Evolutionary conservation across 352 stramenopile genomes (phyloP), one percentile per base, ranked within the genome.

Genomic region (Pythium aphanidermatum): DNA sequence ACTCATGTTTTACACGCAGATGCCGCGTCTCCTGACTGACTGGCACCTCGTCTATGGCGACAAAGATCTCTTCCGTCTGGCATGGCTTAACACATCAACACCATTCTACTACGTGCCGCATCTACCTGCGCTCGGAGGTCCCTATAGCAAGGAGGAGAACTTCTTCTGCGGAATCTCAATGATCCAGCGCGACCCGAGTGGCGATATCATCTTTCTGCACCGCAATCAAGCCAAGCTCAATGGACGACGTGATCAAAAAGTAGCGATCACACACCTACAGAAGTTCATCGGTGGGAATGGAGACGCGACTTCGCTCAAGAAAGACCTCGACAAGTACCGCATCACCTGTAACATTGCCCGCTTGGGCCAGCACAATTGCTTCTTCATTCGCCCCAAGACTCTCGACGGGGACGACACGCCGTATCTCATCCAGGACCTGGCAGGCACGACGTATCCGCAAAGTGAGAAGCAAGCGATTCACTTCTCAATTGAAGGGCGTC

Each of bases 131-230:
- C 52, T 86, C 8, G 75, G 63, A 2, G 76, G 76, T 6, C 40
- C 83, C 4, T 83, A 86, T 36, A 49, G 76, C 31, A 34, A 45
- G 24, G 42, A 65, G 0, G 56, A 83, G 31, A 46, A 75, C 29
- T 72, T 79, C 25, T 92, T 92, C 35, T 92, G 81, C 23, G 81
- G 81, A 9, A 50, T 91, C n/a, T 62, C 77, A 11, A 92, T 92
- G 78, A 64, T 88, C 35, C 81, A 92, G 58, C 73, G 65, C 2
- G 81, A 92, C 36, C 72, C 74, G 2, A 54, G 58, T 4, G 79
- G 81, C 26, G 70, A 90, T 14, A 64, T 92, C 20, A 63, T 91
- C 20, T 92, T 92, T 39, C 54, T 92, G 45, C 81, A 92, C 50
- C 78, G 81, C 16, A 92, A 92, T 50, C 72, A 85, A 39, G 69